A percentile compares a stretch with the other conserved stretches of the same genome.
Evolutionary conservation across 371 early-diverging fungal species (phyloP).

Genomic region (Mortierella sp.): DNA sequence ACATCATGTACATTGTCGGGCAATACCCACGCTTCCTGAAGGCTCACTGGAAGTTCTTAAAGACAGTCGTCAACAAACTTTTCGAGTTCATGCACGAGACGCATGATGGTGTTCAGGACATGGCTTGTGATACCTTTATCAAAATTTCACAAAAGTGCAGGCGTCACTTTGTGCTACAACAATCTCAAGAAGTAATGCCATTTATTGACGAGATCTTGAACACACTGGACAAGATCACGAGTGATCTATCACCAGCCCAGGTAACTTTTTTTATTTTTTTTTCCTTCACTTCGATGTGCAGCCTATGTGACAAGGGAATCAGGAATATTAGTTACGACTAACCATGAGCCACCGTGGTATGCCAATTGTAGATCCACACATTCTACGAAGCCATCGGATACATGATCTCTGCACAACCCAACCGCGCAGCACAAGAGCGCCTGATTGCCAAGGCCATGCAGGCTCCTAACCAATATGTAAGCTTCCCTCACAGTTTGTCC

Average conservation of each 20-base stretch:
- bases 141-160: constrained; percentile 98
- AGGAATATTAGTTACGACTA: too few species aligned
- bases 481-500: constrained; percentile 9
- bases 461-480: constrained; percentile 84
- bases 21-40: constrained; percentile 99
- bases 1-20: constrained; percentile 99
- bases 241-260: constrained; percentile 90
- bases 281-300: too few species aligned
- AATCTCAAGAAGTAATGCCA: constrained; percentile 84
- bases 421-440: constrained; percentile 75
- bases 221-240: constrained; percentile 81
- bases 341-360: too few species aligned
- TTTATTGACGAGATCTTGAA: constrained; percentile 95
- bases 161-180: constrained; percentile 92
- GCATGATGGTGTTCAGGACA: constrained; percentile 99
- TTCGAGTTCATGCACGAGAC: constrained; percentile 99
- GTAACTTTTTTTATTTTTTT: constrained; percentile 58
- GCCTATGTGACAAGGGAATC: too few species aligned
- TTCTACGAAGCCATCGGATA: constrained; percentile 98
- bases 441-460: constrained; percentile 89
- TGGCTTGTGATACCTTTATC: constrained; percentile 99
- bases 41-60: constrained; percentile 99
- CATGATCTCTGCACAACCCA: constrained; percentile 92
- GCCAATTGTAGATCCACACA: constrained; percentile 75
- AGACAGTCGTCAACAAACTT: constrained; percentile 99